Base-by-base conservation (phyloP, 441 rosid species). In the Erysimum cheiri region DNA sequence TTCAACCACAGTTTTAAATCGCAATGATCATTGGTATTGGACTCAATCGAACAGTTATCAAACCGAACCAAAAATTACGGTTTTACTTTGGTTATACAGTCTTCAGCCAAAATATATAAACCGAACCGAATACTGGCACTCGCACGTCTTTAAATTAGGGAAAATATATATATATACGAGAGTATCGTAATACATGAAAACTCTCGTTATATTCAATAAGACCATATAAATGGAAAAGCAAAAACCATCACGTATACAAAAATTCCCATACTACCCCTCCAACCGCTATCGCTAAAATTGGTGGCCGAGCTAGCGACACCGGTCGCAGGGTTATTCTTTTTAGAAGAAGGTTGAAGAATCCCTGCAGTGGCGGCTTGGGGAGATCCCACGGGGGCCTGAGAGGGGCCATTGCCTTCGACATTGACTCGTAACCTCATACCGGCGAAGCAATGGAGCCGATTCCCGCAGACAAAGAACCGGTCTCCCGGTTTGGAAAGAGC, bases 401-500 rank as follows among this genome's bases (percentile, higher is more conserved):
- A 75, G 68, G 77, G 43, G 10, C 86, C 71, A 33, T 78, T 78
- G 12, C 71, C 88, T 72, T 54, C 62, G 5, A 84, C 88, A 15
- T 80, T 63, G n/a, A 87, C 89, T 50, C 35, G 81, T 14, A 93
- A 84, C 80, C 79, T 93, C 98, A 91, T 85, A 33, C 98, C 98
- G n/a, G 95, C 88, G 4, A 89, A 78, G 77, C 98, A 94, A 52
- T 86, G 74, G 15, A 94, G 76, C 80, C 58, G 74, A 80, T 85
- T 87, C 0, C 91, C 97, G 10, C 84, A 74, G 7, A 83, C 44
- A 57, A 94, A 94, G 65, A 84, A 94, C 71, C 85, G 69, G 3
- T 69, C 28, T 5, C 92, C 97, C 0, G 90, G 84, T 8, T 78
- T 71, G 5, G 89, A 47, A 54, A 94, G 66, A n/a, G 93, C 54